Base-by-base conservation (phyloP, 768 basidiomycete genomes). In the Suillus placidus region DNA sequence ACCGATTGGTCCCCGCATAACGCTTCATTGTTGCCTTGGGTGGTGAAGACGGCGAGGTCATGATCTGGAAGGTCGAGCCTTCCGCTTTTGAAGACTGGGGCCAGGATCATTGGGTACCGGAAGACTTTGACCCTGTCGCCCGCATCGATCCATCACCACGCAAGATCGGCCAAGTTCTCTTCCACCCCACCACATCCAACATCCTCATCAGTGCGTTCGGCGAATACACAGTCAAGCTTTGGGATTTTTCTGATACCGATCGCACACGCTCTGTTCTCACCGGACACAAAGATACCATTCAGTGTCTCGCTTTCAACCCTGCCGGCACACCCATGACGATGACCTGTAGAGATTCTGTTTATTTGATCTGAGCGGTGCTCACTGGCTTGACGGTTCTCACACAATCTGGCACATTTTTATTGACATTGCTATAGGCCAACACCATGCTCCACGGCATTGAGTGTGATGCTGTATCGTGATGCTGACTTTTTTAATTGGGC, bases 1-100 rank as follows among this genome's bases (percentile, higher is more conserved):
- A 99, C 97, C 0, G 93, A 92, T 73, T 99, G 95, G 94, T 94
- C 92, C 0, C 96, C 95, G 0, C 94, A 97, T 76, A 90, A 95
- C 73, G 97, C 99, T 78, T 82, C 85, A 82, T 97, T 71, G 92
- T 97, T 70, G 97, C 92, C 2, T 96, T 94, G 1, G 94, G 86
- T 18, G 95, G 92, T 57, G 97, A 99, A 77, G 97, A 99, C 75
- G 95, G 96, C 51, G 95, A 96, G 72, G 85, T 92, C 69, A 86
- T 94, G 80, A 84, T 99, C 74, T 98, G 95, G 91, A 92, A 94
- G 74, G 88, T 98, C 61, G 77, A 85, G n/a, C 66, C 81, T 3
- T 73, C 75, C 56, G 72, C 77, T 38, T 97, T 98, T 68, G 92
- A 93, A 45, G 92, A 88, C 10, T 97, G 95, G 95, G 88, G 88